A percentile compares a stretch with the other conserved stretches of the same genome.
These are phyloP conservation scores for Takashimella tepidaria DNA, from an alignment of 1,284 basidiomycete species.

Conservation along the genomic window DNA sequence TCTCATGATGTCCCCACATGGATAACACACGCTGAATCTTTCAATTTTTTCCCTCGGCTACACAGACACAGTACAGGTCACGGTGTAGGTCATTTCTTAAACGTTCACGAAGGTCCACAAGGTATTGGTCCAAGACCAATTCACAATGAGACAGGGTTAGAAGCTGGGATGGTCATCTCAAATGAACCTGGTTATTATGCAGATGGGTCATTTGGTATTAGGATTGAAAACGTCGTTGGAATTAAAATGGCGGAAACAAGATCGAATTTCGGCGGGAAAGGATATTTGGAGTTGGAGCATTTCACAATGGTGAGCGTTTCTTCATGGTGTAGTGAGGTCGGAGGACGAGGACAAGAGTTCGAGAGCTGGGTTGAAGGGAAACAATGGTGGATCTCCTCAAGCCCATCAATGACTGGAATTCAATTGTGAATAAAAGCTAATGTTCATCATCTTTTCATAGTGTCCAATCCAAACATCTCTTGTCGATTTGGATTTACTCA, in stretches of 20 bases:
- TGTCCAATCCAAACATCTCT: conserved; percentile 86
- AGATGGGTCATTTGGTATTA: conserved; percentile 86
- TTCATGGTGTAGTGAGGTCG: too few relatives aligned
- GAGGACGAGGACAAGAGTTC: too few relatives aligned
- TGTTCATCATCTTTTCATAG: too few relatives aligned
- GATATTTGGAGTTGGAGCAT: conserved; percentile 75
- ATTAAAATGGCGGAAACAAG: conserved; percentile 66
- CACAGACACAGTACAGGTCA: conserved; percentile 83
- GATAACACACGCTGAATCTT: not conserved
- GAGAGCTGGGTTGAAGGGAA: too few relatives aligned
- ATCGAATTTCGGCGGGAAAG: conserved; percentile 79
- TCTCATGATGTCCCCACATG: too few relatives aligned
- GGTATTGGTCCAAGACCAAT: conserved; percentile 73
- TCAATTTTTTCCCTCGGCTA: conserved; percentile 1
- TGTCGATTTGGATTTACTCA: conserved; percentile 63
- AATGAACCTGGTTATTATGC: conserved; percentile 94
- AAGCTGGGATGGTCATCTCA: conserved; percentile 80
- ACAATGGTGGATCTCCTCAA: too few relatives aligned
- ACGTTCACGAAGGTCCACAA: conserved; percentile 91
- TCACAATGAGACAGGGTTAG: conserved; percentile 59
- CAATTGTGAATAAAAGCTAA: not conserved
- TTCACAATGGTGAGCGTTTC: conserved; percentile 63
- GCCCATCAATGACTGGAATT: not conserved
- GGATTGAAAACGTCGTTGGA: conserved; percentile 84
- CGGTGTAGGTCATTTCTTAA: conserved; percentile 85